Percentiles rank a stretch among this genome's conserved stretches.
These are phyloP conservation scores for Benincasa hispida DNA, from an alignment of 306 rosid species.

Conservation along the genomic window DNA sequence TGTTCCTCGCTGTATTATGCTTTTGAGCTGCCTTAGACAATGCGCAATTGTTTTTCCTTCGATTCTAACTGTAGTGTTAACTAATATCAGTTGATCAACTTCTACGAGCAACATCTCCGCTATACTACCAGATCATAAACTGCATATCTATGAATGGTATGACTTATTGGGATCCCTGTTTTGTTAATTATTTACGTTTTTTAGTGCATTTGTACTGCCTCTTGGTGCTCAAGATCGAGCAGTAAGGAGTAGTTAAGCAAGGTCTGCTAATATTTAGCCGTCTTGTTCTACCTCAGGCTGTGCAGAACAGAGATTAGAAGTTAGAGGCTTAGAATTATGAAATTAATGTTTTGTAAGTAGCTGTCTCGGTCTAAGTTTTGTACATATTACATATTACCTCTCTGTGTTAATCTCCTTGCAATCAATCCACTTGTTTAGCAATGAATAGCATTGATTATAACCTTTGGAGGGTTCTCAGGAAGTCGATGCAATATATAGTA, in stretches of 20 bases:
- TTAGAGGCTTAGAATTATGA: not conserved
- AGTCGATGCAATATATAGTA: not conserved
- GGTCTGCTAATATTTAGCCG: not conserved
- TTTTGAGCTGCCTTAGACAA: not conserved
- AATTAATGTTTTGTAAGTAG: not conserved
- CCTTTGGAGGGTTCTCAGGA: not conserved
- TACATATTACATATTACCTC: constrained; percentile 2
- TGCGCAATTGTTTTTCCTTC: not conserved
- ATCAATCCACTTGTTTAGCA: not conserved
- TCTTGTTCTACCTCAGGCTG: not conserved
- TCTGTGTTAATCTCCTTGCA: not conserved
- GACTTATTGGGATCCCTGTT: not conserved
- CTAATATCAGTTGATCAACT: constrained; percentile 53
- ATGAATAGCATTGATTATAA: not conserved
- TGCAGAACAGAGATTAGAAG: not conserved
- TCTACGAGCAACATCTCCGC: constrained; percentile 84
- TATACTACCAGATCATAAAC: constrained; percentile 39
- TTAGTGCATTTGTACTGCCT: not conserved
- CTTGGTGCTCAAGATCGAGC: not conserved
- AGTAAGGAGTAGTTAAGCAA: not conserved
- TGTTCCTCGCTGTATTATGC: not conserved
- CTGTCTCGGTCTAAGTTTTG: not conserved
- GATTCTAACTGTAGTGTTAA: constrained; percentile 2
- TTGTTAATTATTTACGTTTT: not conserved
- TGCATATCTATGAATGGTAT: not conserved